These are phyloP conservation scores for Entophlyctis helioformis DNA, from an alignment of 192 early-diverging fungal species.

Conservation along the genomic window DNA sequence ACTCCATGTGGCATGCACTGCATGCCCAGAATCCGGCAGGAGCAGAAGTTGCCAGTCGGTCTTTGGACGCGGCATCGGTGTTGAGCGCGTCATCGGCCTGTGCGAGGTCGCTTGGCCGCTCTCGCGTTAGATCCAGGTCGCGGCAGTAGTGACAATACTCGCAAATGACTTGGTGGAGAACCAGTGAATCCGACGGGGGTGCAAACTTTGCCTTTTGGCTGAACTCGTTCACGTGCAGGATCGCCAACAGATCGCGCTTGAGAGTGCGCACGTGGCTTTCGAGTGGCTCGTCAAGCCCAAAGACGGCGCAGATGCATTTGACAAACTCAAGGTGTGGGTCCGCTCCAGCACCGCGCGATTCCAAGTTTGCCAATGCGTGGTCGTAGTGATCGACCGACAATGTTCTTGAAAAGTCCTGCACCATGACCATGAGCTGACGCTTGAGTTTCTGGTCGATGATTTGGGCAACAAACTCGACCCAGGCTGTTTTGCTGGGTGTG, in stretches of 20 bases:
- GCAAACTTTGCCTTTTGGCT: slow-evolving; percentile 59
- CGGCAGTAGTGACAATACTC: slow-evolving; percentile 71
- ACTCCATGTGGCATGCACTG: slow-evolving; percentile 61
- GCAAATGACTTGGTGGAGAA: slow-evolving; percentile 74
- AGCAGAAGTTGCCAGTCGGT: background rate
- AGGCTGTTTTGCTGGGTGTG: too few species aligned
- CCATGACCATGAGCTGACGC: background rate
- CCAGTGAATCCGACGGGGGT: slow-evolving; percentile 73
- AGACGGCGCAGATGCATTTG: slow-evolving; percentile 62
- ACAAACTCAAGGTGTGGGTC: slow-evolving; percentile 74
- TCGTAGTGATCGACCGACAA: slow-evolving; percentile 34
- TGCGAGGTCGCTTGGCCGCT: slow-evolving; percentile 54
- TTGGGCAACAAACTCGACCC: slow-evolving; percentile 1
- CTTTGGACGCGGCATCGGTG: slow-evolving; percentile 1
- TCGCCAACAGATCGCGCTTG: slow-evolving; percentile 61
- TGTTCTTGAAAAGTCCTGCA: background rate
- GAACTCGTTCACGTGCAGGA: slow-evolving; percentile 70
- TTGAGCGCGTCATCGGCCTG: slow-evolving; percentile 17
- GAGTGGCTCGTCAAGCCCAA: slow-evolving; percentile 61
- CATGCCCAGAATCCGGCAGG: slow-evolving; percentile 52
- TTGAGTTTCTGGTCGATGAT: background rate
- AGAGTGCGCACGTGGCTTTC: slow-evolving; percentile 69
- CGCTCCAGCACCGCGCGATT: slow-evolving; percentile 53
- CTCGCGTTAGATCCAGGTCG: slow-evolving; percentile 87
- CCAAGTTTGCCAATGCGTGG: slow-evolving; percentile 30